These are phyloP conservation scores for Pichia sp. DNA, from an alignment of 1,139 yeast genomes.

Conservation along the genomic window DNA sequence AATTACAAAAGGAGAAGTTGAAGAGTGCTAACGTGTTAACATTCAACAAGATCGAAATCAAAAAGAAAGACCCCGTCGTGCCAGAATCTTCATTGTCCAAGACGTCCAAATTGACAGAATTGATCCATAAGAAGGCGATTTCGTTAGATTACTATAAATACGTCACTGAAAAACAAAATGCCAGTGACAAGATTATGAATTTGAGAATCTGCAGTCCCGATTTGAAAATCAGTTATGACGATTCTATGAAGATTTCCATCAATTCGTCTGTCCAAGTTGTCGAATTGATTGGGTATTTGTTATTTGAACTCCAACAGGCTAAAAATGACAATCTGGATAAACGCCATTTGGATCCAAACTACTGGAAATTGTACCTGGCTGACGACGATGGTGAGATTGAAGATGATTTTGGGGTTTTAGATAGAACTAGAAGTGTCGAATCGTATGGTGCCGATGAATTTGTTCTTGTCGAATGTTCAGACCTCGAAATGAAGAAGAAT, in stretches of 20 bases:
- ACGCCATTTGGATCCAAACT: conserved; percentile 47
- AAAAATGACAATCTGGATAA: conserved; percentile 16
- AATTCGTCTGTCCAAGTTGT: conserved; percentile 46
- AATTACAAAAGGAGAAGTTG: conserved; percentile 7
- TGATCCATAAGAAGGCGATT: conserved; percentile 44
- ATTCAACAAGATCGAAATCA: conserved; percentile 3
- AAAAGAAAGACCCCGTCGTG: not conserved
- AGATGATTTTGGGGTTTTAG: conserved; percentile 67
- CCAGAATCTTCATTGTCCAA: not conserved
- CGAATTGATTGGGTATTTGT: conserved; percentile 63
- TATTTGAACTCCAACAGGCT: conserved; percentile 37
- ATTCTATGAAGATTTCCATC: conserved; percentile 31
- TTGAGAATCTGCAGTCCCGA: conserved; percentile 35
- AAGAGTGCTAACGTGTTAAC: not conserved
- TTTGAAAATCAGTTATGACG: conserved; percentile 26
- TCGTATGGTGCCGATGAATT: conserved; percentile 70
- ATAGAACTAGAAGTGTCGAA: conserved; percentile 50
- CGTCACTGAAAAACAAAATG: conserved; percentile 36
- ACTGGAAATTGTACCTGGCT: conserved; percentile 65
- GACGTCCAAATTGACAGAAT: conserved; percentile 37
- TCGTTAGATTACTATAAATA: conserved; percentile 56
- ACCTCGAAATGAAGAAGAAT: conserved; percentile 36
- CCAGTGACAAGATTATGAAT: conserved; percentile 28
- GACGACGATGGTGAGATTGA: conserved; percentile 84
- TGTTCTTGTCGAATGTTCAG: conserved; percentile 51